Conservation (phyloP, 2,329 filamentous ascomycete genomes). For the Fusarium sp. region DNA sequence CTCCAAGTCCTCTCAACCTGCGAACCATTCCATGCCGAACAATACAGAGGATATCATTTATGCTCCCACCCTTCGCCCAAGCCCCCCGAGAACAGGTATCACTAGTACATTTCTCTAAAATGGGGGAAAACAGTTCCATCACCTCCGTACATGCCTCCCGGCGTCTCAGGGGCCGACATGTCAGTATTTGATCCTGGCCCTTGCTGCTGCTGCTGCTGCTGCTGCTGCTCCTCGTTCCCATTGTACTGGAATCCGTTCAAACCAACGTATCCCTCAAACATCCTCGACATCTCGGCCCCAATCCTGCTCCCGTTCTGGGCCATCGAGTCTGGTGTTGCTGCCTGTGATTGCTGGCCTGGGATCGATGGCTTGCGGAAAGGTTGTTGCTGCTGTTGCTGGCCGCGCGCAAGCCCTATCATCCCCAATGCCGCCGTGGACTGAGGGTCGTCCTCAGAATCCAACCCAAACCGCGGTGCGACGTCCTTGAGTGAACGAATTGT, state of each 20-base stretch:
- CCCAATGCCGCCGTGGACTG: conserved; percentile 65
- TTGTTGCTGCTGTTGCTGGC: conserved; percentile 50
- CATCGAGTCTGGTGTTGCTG: conserved; percentile 36
- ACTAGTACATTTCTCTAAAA: conserved; percentile 53
- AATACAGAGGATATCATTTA: conserved; percentile 16
- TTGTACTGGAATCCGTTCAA: conserved; percentile 50
- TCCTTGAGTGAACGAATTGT: conserved; percentile 78
- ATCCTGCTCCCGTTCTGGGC: conserved; percentile 61
- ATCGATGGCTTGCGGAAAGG: conserved; percentile 47
- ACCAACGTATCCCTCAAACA: conserved; percentile 55
- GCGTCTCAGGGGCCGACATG: conserved; percentile 38
- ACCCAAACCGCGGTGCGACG: conserved; percentile 76
- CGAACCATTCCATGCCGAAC: neutral
- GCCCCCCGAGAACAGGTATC: neutral
- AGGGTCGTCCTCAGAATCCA: conserved; percentile 61
- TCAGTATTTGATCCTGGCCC: conserved; percentile 38
- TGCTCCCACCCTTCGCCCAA: neutral
- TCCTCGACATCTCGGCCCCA: conserved; percentile 65
- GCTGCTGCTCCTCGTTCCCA: conserved; percentile 43
- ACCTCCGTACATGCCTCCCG: conserved; percentile 37
- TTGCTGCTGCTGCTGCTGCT: conserved; percentile 37
- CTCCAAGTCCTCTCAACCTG: neutral
- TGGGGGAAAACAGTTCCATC: conserved; percentile 52
- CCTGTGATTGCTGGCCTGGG: conserved; percentile 40
- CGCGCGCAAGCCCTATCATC: conserved; percentile 65